Evolutionary conservation across 805 yeast species (phyloP), one percentile per base, ranked within the genome.

Genomic region (Monosporozyma unispora): DNA sequence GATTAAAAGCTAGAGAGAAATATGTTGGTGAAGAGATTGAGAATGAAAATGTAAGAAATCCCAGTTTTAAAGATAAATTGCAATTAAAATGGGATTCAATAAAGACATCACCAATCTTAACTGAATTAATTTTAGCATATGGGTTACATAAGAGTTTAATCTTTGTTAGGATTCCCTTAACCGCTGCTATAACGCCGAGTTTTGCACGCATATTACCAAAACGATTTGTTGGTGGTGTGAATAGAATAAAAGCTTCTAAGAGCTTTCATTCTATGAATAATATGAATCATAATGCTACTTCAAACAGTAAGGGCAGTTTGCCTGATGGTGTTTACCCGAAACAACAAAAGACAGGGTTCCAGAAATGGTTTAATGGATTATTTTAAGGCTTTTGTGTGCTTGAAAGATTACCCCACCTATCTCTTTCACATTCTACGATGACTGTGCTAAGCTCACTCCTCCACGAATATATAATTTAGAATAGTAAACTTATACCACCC

Each of bases 101-200:
- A 40, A 64, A 60, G 47, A 60, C 63, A 27, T 59, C 65, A 7
- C 73, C 82, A 49, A 63, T 88, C 61, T 63, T 87, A 75, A 84
- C 97, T 0, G 97, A 91, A 66, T 80, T 88, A 57, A 81, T 86
- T 11, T 77, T 93, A 47, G 98, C 98, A 0, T 93, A 93, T 64
- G 96, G 96, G 2, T 71, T 93, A 44, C 98, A 93, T 71, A 93
- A 93, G 70, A 79, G 90, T 4, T 74, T 93, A 54, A 77, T 91
- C 22, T 79, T 91, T 52, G 76, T 93, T 40, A 77, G 99, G 54
- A 70, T 93, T 4, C 99, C 99, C 12, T 66, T 88, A 28, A 84
- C 97, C 0, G 96, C 96, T 0, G 95, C 96, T 2, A 76, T 90
- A 11, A 89, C 97, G 0, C 99, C 99, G 5, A 62, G 79, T 1